Evolutionary conservation across 2,329 filamentous ascomycete genomes (phyloP).

Genomic region (Trichoderma atrobrunneum): DNA sequence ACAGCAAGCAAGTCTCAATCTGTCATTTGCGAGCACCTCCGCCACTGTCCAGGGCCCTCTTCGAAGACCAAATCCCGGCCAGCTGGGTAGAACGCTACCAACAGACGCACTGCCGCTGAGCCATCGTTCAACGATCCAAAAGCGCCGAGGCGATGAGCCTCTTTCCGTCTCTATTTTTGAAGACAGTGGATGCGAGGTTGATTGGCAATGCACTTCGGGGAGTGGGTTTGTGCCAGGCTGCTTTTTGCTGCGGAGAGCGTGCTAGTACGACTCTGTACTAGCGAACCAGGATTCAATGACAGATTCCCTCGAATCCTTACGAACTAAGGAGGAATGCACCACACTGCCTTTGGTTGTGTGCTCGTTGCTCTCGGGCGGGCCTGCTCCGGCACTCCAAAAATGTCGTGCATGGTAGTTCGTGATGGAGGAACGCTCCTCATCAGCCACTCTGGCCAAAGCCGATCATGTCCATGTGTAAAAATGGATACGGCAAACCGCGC

Average conservation of each 20-base stretch:
- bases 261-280: background rate
- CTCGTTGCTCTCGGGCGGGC: background rate
- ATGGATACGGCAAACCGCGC: background rate
- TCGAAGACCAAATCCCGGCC: background rate
- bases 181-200: background rate
- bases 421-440: conserved; percentile 4
- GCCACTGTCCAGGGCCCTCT: background rate
- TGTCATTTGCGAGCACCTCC: background rate
- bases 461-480: background rate
- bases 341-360: background rate
- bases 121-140: background rate
- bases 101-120: background rate
- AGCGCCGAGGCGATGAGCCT: background rate
- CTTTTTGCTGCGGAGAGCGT: background rate
- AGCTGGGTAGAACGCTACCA: background rate
- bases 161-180: background rate
- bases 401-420: conserved; percentile 4
- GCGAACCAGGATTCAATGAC: background rate
- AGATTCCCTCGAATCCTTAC: background rate
- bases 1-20: background rate
- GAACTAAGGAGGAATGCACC: background rate
- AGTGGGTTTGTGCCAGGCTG: background rate
- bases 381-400: background rate
- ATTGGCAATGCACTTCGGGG: background rate
- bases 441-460: background rate